These are phyloP conservation scores for Ceratocystis albifundus DNA, from an alignment of 2,329 filamentous ascomycete genomes.

Conservation along the genomic window DNA sequence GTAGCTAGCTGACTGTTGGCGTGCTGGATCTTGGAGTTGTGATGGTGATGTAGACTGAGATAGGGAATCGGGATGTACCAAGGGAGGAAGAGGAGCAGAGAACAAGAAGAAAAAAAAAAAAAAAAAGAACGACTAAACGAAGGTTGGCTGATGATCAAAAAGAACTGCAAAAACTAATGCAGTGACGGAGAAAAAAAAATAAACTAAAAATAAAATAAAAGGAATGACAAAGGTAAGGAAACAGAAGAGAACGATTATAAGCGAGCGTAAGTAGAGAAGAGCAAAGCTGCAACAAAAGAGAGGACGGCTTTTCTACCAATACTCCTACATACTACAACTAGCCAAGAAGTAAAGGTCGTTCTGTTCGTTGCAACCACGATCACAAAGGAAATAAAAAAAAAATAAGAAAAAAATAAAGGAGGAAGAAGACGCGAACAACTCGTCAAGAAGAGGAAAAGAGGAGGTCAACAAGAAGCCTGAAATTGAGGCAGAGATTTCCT, in stretches of 20 bases:
- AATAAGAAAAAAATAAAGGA: neutral
- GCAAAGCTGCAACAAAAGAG: neutral
- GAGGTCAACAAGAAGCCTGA: neutral
- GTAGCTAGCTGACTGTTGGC: neutral
- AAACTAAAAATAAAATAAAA: slow-evolving; percentile 11
- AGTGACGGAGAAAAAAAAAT: neutral
- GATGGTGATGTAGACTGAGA: neutral
- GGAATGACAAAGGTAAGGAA: neutral
- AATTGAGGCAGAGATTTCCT: slow-evolving; percentile 8
- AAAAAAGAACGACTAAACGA: neutral
- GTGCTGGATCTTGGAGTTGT: neutral
- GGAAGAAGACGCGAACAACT: neutral
- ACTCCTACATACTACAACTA: neutral
- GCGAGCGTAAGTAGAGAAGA: slow-evolving; percentile 7
- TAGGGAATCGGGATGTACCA: neutral
- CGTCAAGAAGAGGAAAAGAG: neutral
- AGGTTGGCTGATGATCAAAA: neutral
- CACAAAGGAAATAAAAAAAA: neutral
- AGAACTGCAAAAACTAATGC: neutral
- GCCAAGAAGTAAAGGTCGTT: neutral
- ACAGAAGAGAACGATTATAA: slow-evolving; percentile 6
- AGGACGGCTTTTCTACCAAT: neutral
- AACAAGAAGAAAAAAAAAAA: neutral
- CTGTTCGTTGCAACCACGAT: neutral
- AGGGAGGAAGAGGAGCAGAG: neutral